phyloP scores from a whole-genome alignment of 805 yeast species.

The Candida gorgasii region DNA sequence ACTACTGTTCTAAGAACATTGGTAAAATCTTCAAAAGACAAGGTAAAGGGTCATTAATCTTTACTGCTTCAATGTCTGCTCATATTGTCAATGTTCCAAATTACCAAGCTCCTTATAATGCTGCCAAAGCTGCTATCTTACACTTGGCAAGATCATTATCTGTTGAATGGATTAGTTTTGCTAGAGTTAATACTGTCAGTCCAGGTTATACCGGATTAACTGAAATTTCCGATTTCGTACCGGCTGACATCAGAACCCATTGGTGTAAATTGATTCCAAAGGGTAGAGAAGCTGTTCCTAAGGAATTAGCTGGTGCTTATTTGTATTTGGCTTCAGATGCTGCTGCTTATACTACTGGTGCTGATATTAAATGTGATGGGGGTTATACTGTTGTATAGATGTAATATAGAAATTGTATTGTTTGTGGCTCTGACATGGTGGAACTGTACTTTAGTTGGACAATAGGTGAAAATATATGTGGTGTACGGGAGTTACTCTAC shows the following conservation, averaged over 20 bases:
- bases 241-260: conserved; percentile 32
- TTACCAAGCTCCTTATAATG: conserved; percentile 81
- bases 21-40: conserved; percentile 75
- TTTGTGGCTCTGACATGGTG: too few relatives aligned
- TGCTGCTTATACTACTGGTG: conserved; percentile 74
- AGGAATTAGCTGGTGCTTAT: conserved; percentile 79
- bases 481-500: too few relatives aligned
- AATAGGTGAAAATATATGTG: too few relatives aligned
- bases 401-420: conserved; percentile 2
- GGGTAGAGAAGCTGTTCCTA: conserved; percentile 74
- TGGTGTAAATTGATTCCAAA: conserved; percentile 56
- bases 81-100: conserved; percentile 87
- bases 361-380: conserved; percentile 78
- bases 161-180: conserved; percentile 83
- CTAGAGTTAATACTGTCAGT: conserved; percentile 78
- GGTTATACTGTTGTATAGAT: conserved; percentile 59
- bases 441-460: too few relatives aligned
- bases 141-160: conserved; percentile 79
- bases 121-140: conserved; percentile 80
- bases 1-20: conserved; percentile 72
- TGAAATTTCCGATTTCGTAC: conserved; percentile 52
- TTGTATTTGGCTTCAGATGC: conserved; percentile 81
- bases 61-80: conserved; percentile 90
- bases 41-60: conserved; percentile 73
- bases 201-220: conserved; percentile 82